Percentiles rank a stretch among this genome's conserved stretches.
phyloP scores from a whole-genome alignment of 2,329 filamentous ascomycete genomes.

The Rosellinia necatrix region DNA sequence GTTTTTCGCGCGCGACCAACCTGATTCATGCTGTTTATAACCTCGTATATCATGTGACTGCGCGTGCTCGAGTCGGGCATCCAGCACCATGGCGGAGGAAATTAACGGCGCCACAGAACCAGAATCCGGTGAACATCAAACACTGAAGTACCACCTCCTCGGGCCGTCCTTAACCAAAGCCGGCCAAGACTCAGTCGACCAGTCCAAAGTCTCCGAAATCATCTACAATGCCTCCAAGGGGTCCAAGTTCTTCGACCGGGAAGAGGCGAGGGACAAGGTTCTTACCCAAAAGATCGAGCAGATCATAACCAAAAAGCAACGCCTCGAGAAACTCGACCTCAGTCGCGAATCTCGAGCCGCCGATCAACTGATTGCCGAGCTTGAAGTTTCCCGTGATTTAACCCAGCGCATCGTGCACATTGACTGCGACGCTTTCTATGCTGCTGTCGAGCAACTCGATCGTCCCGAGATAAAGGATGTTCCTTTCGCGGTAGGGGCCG shows the following conservation, averaged over 20 bases:
- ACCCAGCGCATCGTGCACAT: constrained; percentile 87
- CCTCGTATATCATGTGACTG: constrained; percentile 14
- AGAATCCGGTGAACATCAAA: constrained; percentile 48
- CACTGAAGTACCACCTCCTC: constrained; percentile 86
- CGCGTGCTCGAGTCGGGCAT: background rate
- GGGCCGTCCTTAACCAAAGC: constrained; percentile 93
- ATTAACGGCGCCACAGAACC: constrained; percentile 12
- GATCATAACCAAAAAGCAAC: constrained; percentile 75
- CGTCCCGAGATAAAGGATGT: constrained; percentile 82
- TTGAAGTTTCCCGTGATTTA: constrained; percentile 80
- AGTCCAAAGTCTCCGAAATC: constrained; percentile 90
- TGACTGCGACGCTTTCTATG: constrained; percentile 97
- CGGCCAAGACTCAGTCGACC: constrained; percentile 91
- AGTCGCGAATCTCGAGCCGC: constrained; percentile 73
- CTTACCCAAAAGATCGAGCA: constrained; percentile 85
- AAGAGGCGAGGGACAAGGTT: constrained; percentile 79
- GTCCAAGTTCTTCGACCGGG: constrained; percentile 93
- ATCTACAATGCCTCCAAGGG: constrained; percentile 98
- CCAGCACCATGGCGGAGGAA: constrained; percentile 20
- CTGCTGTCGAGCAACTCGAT: constrained; percentile 85
- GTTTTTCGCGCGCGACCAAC: too few relatives aligned
- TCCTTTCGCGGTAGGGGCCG: constrained; percentile 85
- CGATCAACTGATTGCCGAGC: constrained; percentile 78
- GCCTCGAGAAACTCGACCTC: constrained; percentile 77
- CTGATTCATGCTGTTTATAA: background rate